These are phyloP conservation scores for Panicum virgatum DNA, from an alignment of 202 grass and related monocot species.

Conservation along the genomic window DNA sequence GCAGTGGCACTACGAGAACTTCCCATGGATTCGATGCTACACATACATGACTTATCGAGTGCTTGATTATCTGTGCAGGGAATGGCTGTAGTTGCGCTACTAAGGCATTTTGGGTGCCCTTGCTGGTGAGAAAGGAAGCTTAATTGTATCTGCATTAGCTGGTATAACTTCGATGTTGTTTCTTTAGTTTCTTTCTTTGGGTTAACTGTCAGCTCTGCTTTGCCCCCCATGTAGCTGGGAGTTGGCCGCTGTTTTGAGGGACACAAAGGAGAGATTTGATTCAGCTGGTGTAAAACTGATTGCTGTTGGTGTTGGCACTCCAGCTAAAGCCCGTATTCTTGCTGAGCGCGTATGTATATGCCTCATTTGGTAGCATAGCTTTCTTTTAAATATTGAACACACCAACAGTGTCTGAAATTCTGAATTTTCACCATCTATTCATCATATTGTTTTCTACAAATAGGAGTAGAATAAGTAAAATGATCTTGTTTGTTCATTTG, in stretches of 20 bases:
- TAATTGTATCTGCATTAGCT: background rate
- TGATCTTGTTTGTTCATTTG: background rate
- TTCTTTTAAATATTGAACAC: slow-evolving; percentile 10
- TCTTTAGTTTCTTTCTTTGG: background rate
- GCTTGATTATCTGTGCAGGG: slow-evolving; percentile 50
- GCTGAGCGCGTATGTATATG: slow-evolving; percentile 58
- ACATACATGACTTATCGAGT: background rate
- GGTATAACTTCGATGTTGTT: background rate
- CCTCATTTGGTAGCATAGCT: slow-evolving; percentile 16
- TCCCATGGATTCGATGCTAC: background rate
- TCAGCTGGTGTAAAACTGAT: slow-evolving; percentile 70
- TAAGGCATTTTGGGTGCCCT: slow-evolving; percentile 85
- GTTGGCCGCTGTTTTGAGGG: slow-evolving; percentile 68
- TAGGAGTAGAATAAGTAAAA: background rate
- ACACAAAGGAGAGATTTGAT: slow-evolving; percentile 74
- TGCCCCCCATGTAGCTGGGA: slow-evolving; percentile 62
- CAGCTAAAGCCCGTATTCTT: slow-evolving; percentile 80
- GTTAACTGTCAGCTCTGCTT: slow-evolving; percentile 12
- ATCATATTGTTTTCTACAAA: background rate
- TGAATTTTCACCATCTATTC: background rate
- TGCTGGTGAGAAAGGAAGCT: slow-evolving; percentile 57
- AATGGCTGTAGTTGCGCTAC: slow-evolving; percentile 70
- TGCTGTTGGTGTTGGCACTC: slow-evolving; percentile 72
- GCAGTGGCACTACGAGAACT: background rate
- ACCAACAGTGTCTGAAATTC: too few species aligned